Evolutionary conservation across 495 filamentous ascomycete genomes (phyloP), one percentile per base, ranked within the genome.

Genomic region (Penicillium antarcticum): DNA sequence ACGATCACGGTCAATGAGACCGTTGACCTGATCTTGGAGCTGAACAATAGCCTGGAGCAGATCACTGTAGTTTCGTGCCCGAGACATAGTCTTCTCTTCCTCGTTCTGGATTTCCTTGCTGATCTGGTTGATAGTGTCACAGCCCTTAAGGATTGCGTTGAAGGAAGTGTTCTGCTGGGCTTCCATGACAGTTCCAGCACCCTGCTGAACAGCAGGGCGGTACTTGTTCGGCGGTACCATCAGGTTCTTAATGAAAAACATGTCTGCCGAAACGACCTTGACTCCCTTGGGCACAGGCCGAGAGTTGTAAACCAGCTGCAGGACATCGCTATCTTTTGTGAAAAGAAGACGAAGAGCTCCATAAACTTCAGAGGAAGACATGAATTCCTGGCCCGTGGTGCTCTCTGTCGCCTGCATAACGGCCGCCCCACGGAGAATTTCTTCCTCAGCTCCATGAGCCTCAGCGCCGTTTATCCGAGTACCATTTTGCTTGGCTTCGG

Each of bases 161-260:
- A 96, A 94, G 0, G 88, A 78, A 1, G 76, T 81, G 69, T 99
- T 99, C 62, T 94, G 87, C 51, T 86, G 80, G 1, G 87, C 81
- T 69, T 99, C 95, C 37, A 88, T 79, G 48, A 97, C 84, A 33
- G 86, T 83, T 13, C 84, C 82, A 34, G 87, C 80, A 42, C 88
- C 87, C 37, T 89, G 87, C 26, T 79, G 76, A n/a, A 90, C 84
- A 65, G 91, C 91, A 18, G 91, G 91, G n/a, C 95, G 84, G 65
- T 87, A 97, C 58, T 84, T 88, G 63, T 94, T 97, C 0, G 95
- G 94, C 13, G 95, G 91, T 3, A 99, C 87, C 18, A 96, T 67
- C 31, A 99, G 71, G 29, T 77, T 83, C 53, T 85, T 83, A 40
- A 97, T 77, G 71, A 99, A 99, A 69, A 99, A 96, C 83, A 96